Conservation (phyloP, 805 yeast species). For the Starmerella cellae region DNA sequence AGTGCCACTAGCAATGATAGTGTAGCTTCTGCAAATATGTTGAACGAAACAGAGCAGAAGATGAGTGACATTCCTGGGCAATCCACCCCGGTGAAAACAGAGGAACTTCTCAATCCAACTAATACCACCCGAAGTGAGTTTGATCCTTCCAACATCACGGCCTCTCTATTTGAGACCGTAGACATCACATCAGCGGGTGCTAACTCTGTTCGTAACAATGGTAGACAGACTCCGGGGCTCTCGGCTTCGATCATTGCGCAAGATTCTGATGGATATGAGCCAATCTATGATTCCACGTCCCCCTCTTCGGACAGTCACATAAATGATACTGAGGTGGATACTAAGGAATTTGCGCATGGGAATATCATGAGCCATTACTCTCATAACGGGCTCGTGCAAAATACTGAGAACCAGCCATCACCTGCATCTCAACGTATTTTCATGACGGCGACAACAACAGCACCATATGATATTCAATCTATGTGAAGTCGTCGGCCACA, state of each 20-base stretch:
- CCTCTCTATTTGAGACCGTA: too few relatives aligned
- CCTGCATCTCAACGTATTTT: background rate
- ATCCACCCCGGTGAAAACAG: too few relatives aligned
- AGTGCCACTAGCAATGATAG: too few relatives aligned
- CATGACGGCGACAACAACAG: background rate
- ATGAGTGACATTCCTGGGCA: too few relatives aligned
- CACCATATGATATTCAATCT: background rate
- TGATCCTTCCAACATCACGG: too few relatives aligned
- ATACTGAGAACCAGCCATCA: background rate
- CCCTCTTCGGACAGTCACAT: background rate
- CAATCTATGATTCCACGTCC: background rate
- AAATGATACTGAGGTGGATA: background rate
- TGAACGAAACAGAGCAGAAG: too few relatives aligned
- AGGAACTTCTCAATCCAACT: too few relatives aligned
- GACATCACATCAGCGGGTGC: background rate
- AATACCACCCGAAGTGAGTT: too few relatives aligned
- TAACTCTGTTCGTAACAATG: background rate
- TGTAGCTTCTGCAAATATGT: too few relatives aligned
- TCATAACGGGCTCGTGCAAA: background rate
- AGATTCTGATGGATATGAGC: background rate
- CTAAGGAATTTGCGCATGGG: background rate
- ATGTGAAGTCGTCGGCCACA: background rate
- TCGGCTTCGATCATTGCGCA: constrained; percentile 4
- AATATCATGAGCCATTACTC: background rate
- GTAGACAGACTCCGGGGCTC: background rate